phyloP scores from a whole-genome alignment of 176 grass and related monocot genomes.

The Oryza brachyantha region DNA sequence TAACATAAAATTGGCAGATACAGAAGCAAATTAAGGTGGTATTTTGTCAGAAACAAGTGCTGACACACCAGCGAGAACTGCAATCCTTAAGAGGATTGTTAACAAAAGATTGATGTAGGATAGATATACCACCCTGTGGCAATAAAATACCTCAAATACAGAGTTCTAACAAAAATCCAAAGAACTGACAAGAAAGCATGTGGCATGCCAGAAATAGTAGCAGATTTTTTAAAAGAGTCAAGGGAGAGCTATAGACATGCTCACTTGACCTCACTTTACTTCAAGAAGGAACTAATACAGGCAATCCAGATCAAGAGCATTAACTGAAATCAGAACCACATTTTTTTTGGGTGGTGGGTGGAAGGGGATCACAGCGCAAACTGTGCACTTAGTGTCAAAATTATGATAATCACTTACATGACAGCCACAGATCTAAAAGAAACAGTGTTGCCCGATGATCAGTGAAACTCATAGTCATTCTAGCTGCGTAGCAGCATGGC shows the following conservation, averaged over 20 bases:
- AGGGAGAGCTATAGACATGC: no score
- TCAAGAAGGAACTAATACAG: neutral
- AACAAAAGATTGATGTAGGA: neutral
- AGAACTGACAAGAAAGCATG: neutral
- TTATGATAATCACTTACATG: neutral
- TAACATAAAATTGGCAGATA: neutral
- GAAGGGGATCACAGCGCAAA: no score
- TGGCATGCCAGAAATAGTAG: no score
- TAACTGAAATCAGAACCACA: neutral
- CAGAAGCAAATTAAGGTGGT: constrained; percentile 9
- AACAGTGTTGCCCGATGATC: neutral
- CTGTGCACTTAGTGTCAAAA: no score
- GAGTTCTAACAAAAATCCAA: neutral
- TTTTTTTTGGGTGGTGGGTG: neutral
- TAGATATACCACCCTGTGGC: neutral
- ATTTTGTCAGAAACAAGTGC: constrained; percentile 3
- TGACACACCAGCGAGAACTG: neutral
- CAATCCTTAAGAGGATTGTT: neutral
- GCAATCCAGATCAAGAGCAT: neutral
- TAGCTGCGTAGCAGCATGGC: neutral
- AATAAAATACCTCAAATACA: neutral
- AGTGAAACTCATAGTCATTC: neutral
- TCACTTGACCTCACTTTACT: neutral
- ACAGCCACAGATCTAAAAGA: neutral
- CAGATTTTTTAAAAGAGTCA: no score